Base-by-base conservation (phyloP, 2,329 filamentous ascomycete genomes). In the Dothistroma pini region DNA sequence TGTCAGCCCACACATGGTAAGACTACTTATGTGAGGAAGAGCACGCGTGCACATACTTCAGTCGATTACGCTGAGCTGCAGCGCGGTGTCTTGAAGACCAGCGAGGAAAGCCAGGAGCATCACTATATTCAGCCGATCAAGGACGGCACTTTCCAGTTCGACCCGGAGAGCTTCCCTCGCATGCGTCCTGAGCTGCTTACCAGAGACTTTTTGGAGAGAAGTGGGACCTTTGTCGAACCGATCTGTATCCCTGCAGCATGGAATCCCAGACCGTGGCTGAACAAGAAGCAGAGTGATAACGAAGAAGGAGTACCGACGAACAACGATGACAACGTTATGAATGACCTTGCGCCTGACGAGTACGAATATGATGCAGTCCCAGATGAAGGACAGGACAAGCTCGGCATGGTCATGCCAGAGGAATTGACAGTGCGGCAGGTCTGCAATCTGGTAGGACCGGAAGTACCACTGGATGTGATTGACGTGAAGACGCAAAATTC, bases 41-140 rank as follows among this genome's bases (percentile, higher is more conserved):
- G 86, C 22, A 81, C 83, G 52, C 80, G 86, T 57, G 84, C 85
- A 34, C 84, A 87, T 68, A 85, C 84, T 35, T 82, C 84, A 16
- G 87, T 89, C 61, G 86, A 89, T 70, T 89, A 89, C 72, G 86
- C 86, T 54, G 85, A 86, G 53, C 77, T 89, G 47, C 86, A 89
- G 66, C 83, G 87, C 72, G 86, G 86, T 47, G 80, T 88, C 14
- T 77, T 89, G 56, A 86, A 86, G 71, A 85, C 85, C 1, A 85
- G 85, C 6, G 83, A 84, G 57, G 85, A 89, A 62, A 84, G 83
- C 34, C 77, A 82, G 54, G 85, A 88, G 63, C 86, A 89, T 70
- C 86, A 88, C 69, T 89, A 89, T 70, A 86, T 89, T 58, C 81
- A 86, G 64, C 83, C 83, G 7, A 86, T 89, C 73, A 87, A 87